These are phyloP conservation scores for Acanthamoeba castellanii DNA, from an alignment of 208 protist genomes.

Conservation along the genomic window DNA sequence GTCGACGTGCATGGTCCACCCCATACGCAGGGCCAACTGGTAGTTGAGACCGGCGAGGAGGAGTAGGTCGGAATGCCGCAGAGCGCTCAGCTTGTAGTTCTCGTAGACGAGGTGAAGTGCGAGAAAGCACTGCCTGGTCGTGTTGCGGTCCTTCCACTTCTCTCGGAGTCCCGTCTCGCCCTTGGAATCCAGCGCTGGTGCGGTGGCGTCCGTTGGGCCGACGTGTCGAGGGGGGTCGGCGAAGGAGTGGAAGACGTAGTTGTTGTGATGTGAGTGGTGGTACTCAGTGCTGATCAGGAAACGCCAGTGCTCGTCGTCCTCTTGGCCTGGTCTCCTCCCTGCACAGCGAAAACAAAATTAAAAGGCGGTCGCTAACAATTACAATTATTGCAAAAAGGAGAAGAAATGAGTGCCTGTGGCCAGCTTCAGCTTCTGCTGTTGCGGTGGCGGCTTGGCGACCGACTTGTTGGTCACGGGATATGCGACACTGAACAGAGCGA, in stretches of 20 bases:
- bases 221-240: not conserved
- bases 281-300: conserved; percentile 23
- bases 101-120: conserved; percentile 61
- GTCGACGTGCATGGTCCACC: not conserved
- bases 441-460: not conserved
- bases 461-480: not conserved
- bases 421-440: not conserved
- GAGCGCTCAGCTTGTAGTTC: conserved; percentile 37
- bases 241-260: conserved; percentile 10
- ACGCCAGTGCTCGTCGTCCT: conserved; percentile 11
- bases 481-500: not conserved
- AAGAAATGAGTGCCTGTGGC: not conserved
- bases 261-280: not conserved
- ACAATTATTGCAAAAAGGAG: not conserved
- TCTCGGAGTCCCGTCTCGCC: not conserved
- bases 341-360: not conserved
- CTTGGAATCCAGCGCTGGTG: not conserved
- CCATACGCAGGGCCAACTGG: not conserved
- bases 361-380: not conserved
- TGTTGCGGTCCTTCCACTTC: not conserved
- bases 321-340: not conserved
- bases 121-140: not conserved
- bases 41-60: not conserved
- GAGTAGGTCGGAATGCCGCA: not conserved
- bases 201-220: not conserved